Evolutionary conservation across 306 rosid species (phyloP).

Genomic region (Purshia tridentata): DNA sequence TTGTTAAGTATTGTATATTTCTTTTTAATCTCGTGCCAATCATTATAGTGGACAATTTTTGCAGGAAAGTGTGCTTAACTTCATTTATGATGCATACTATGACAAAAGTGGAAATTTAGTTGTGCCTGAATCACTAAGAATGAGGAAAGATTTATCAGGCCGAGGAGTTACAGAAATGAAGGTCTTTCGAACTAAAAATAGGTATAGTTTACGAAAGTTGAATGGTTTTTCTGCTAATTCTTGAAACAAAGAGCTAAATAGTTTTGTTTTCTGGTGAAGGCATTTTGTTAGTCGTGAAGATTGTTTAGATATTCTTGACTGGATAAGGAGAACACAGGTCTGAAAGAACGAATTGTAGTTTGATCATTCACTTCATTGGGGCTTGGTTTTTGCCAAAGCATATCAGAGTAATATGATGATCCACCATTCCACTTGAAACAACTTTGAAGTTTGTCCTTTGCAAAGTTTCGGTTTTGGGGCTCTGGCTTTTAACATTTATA

Average conservation of each 20-base stretch:
- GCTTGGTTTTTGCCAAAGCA: slow-evolving; percentile 15
- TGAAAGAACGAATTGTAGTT: slow-evolving; percentile 20
- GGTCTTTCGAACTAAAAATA: slow-evolving; percentile 63
- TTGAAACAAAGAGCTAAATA: slow-evolving; percentile 8
- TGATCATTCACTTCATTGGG: slow-evolving; percentile 25
- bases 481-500: background rate
- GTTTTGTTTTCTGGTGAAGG: slow-evolving; percentile 42
- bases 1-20: background rate
- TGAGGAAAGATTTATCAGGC: slow-evolving; percentile 53
- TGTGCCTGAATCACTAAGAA: slow-evolving; percentile 61
- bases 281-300: slow-evolving; percentile 66
- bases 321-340: slow-evolving; percentile 61
- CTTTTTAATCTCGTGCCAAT: slow-evolving; percentile 19
- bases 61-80: slow-evolving; percentile 72
- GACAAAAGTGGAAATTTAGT: slow-evolving; percentile 44
- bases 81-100: slow-evolving; percentile 56
- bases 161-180: slow-evolving; percentile 55
- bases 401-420: background rate
- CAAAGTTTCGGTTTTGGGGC: background rate
- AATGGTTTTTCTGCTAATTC: background rate
- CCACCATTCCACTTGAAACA: background rate
- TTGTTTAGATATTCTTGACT: slow-evolving; percentile 67
- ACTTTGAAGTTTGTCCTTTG: background rate
- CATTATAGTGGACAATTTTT: slow-evolving; percentile 21
- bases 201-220: slow-evolving; percentile 35